Evolutionary conservation across 345 rosid genomes (phyloP), one percentile per base, ranked within the genome.

Genomic region (Carallia pectinifolia): DNA sequence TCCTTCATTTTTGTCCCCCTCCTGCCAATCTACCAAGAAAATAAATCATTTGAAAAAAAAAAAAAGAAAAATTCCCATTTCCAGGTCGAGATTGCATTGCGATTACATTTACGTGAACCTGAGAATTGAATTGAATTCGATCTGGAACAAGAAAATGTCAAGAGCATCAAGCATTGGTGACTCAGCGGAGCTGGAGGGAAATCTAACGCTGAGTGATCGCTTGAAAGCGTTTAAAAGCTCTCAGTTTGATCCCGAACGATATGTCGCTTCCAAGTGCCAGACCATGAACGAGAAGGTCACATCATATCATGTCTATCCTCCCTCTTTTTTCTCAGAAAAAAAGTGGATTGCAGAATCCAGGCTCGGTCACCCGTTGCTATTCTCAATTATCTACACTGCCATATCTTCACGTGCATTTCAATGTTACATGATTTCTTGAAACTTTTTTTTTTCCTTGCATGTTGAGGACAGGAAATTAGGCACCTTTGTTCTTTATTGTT

Each of bases 221-320:
- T 83, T 94, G 4, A 90, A 94, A 84, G 80, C 74, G 56, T 94
- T 94, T 83, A 94, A 88, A 69, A 69, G 80, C 58, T 91, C 97
- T 6, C 71, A 33, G 18, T 91, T 94, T 74, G 92, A 94, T 68
- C 88, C 93, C 1, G 83, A 94, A 13, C 74, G 80, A 40, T 87
- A 86, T 58, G 78, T 94, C 72, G 64, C 77, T 78, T 85, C 96
- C 72, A 90, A 88, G 81, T 88, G 95, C 78, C 88, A 81, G 56
- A 80, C 70, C 66, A 90, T 91, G 95, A 84, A 79, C 74, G 97
- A 94, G 81, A 91, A 91, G 98, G 98, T 90, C 38, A 5, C 19
- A 9, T 62, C 29, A 47, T 2, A 27, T 7, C 61, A 33, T 56
- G 13, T 53, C 53, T 48, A n/a, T 15, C 13, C 34, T 33, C 34